Percentiles rank a stretch among this genome's conserved stretches.
phyloP scores from a whole-genome alignment of 2,329 filamentous ascomycete genomes.

The Paecilomyces niveus region DNA sequence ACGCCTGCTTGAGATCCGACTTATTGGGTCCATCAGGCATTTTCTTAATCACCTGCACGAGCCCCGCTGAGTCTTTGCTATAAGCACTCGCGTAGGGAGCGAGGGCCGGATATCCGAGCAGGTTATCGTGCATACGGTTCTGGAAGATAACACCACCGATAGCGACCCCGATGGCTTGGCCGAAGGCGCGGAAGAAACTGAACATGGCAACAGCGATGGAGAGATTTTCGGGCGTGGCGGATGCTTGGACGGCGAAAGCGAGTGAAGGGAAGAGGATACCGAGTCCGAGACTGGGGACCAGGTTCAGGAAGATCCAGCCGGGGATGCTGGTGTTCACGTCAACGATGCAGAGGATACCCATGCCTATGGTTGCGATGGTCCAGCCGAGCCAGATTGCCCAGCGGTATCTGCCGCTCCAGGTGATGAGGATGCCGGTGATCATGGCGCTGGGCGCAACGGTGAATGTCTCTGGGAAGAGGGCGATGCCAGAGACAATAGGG shows the following conservation, averaged over 20 bases:
- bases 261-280: slow-evolving; percentile 61
- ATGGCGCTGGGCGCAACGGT: slow-evolving; percentile 57
- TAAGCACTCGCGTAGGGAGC: slow-evolving; percentile 43
- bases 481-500: slow-evolving; percentile 49
- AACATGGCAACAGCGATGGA: slow-evolving; percentile 59
- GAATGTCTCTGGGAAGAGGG: slow-evolving; percentile 53
- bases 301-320: slow-evolving; percentile 54
- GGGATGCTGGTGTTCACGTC: slow-evolving; percentile 41
- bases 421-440: slow-evolving; percentile 41
- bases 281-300: slow-evolving; percentile 53
- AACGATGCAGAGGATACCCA: slow-evolving; percentile 41
- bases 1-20: slow-evolving; percentile 43
- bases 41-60: slow-evolving; percentile 52
- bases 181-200: slow-evolving; percentile 59
- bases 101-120: slow-evolving; percentile 42
- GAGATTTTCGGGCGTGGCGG: slow-evolving; percentile 49
- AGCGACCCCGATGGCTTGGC: slow-evolving; percentile 59
- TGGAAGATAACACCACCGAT: slow-evolving; percentile 64
- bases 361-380: slow-evolving; percentile 51
- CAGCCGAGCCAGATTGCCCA: slow-evolving; percentile 58
- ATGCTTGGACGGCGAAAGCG: slow-evolving; percentile 57
- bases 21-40: slow-evolving; percentile 41
- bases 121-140: slow-evolving; percentile 51
- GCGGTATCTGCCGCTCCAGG: slow-evolving; percentile 52
- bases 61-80: slow-evolving; percentile 51